These are phyloP conservation scores for Pachyrhizus erosus DNA, from an alignment of 306 rosid species.

Conservation along the genomic window DNA sequence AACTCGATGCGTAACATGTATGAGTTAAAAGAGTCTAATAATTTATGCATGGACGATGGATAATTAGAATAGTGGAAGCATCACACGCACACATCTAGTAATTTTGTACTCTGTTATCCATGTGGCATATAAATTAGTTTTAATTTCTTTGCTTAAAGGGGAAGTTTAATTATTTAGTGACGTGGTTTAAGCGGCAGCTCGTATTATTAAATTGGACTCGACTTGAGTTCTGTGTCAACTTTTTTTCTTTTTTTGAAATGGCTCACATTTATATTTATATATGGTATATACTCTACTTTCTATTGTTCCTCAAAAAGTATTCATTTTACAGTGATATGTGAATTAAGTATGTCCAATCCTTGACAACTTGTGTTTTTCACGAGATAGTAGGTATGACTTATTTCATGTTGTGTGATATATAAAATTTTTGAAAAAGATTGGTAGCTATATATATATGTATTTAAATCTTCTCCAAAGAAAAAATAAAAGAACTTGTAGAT, in stretches of 20 bases:
- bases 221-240: background rate
- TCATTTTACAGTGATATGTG: no score
- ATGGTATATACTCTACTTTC: background rate
- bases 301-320: background rate
- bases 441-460: background rate
- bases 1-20: background rate
- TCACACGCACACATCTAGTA: background rate
- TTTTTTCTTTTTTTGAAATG: background rate
- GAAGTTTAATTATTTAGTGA: background rate
- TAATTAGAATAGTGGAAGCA: background rate
- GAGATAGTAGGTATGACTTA: background rate
- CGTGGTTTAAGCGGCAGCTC: background rate
- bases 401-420: background rate
- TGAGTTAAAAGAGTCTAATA: background rate
- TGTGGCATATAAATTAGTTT: background rate
- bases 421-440: background rate
- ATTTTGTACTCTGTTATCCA: conserved; percentile 7
- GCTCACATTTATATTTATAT: background rate
- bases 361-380: background rate
- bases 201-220: background rate
- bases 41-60: background rate
- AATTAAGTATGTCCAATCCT: background rate
- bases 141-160: conserved; percentile 9
- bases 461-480: background rate
- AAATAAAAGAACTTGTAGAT: background rate